Evolutionary conservation across 129 eudicot genomes (phyloP), one percentile per base, ranked within the genome.

Genomic region (Glebionis coronaria): DNA sequence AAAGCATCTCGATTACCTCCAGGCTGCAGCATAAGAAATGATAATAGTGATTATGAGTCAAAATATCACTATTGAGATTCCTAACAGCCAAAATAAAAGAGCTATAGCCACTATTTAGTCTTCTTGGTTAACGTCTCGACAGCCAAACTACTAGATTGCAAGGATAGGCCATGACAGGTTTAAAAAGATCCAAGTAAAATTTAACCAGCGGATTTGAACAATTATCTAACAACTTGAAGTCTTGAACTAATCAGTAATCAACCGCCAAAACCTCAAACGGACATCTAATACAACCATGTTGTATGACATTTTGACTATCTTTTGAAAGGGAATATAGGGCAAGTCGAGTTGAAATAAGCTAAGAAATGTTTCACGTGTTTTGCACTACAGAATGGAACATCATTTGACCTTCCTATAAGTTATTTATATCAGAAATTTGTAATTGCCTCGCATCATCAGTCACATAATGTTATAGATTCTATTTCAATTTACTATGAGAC

Each of bases 1-100:
- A 89, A 54, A 69, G 75, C 44, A 56, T 89, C 97, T 42, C 82
- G 73, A 70, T 63, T 77, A 21, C 81, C 90, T 56, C 77, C 88
- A 73, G 86, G 90, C 99, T 90, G 83, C 87, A 73, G 45, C 52
- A 73, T 47, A 78, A 80, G 23, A 25, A 21, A 51, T 13, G 60
- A 61, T 18, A 60, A 13, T 47, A 25, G 65, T 50, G 20, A 40
- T 21, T 57, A 55, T 7, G 38, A 78, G 56, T 55, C 54, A 38
- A 42, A 29, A 61, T n/a, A 31, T 12, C 63, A 49, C 63, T 54
- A 16, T 16, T 15, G 31, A 68, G 14, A n/a, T 27, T 23, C 15
- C 68, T 28, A 58, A 59, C 52, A 9, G 12, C 18, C 5, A 53
- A 14, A 49, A 38, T 50, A 19, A 60, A 27, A 14, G 28, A 21